Percentiles rank a stretch among this genome's conserved stretches.
Evolutionary conservation across 169 alveolate genomes (phyloP).

Genomic region (Cryptosporidium meleagridis): DNA sequence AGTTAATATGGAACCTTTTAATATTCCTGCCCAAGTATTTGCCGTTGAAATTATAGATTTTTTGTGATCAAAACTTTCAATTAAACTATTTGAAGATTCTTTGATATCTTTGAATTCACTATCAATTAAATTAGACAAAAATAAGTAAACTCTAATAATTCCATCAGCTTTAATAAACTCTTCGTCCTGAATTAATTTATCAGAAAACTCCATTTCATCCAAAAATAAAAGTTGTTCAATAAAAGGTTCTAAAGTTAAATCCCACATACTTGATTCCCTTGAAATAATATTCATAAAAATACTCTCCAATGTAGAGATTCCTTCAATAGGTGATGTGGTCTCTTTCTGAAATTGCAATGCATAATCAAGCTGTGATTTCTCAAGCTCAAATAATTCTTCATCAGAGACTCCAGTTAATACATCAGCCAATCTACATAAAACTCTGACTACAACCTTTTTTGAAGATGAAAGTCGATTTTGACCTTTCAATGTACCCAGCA

Average conservation of each 20-base stretch:
- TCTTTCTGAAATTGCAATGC: constrained; percentile 20
- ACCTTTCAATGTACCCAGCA: constrained; percentile 53
- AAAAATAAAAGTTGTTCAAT: constrained; percentile 45
- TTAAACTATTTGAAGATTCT: not conserved
- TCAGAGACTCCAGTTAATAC: constrained; percentile 49
- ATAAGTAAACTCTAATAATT: constrained; percentile 15
- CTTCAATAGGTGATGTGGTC: not conserved
- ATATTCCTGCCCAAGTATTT: constrained; percentile 68
- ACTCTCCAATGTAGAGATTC: constrained; percentile 40
- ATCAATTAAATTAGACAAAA: constrained; percentile 32
- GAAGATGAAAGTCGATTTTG: constrained; percentile 64
- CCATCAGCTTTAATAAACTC: constrained; percentile 42
- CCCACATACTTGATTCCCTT: constrained; percentile 68
- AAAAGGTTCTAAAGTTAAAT: constrained; percentile 35
- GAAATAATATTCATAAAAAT: constrained; percentile 24
- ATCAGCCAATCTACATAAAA: constrained; percentile 57
- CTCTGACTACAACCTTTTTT: constrained; percentile 62
- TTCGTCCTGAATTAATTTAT: constrained; percentile 45
- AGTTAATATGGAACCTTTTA: constrained; percentile 31
- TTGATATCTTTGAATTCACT: not conserved
- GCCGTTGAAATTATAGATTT: constrained; percentile 36
- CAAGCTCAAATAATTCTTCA: constrained; percentile 28
- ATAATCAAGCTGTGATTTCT: constrained; percentile 34
- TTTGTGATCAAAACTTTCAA: not conserved
- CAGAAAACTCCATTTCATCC: constrained; percentile 55